Percentiles rank a stretch among this genome's conserved stretches.
phyloP scores from a whole-genome alignment of 805 yeast genomes.

The Danielozyma ontarioensis region DNA sequence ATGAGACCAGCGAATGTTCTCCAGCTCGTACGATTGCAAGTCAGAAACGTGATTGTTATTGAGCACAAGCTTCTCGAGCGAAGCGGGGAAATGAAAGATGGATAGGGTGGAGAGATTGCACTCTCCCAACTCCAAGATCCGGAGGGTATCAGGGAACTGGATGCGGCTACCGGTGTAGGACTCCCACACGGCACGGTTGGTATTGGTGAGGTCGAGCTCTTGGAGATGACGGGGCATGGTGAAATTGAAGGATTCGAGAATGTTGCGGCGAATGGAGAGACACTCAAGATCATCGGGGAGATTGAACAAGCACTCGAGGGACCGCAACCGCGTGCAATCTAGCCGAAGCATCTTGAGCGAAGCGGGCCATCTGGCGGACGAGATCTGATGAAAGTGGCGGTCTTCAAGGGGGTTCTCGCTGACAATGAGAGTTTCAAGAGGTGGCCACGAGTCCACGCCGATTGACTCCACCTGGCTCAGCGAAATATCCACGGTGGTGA shows the following conservation, averaged over 20 bases:
- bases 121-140: slow-evolving; percentile 17
- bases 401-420: slow-evolving; percentile 17
- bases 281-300: slow-evolving; percentile 17
- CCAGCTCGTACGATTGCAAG: slow-evolving; percentile 14
- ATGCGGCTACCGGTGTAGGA: slow-evolving; percentile 9
- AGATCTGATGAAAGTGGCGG: slow-evolving; percentile 10
- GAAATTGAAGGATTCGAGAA: slow-evolving; percentile 18
- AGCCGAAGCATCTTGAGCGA: slow-evolving; percentile 15
- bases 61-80: slow-evolving; percentile 16
- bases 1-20: slow-evolving; percentile 17
- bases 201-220: slow-evolving; percentile 11
- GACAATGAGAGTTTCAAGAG: slow-evolving; percentile 18
- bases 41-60: slow-evolving; percentile 20
- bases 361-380: slow-evolving; percentile 19
- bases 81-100: slow-evolving; percentile 18
- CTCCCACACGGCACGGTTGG: slow-evolving; percentile 1
- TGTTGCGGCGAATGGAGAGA: slow-evolving; percentile 7
- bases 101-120: slow-evolving; percentile 16
- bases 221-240: slow-evolving; percentile 20
- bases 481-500: slow-evolving; percentile 27
- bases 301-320: slow-evolving; percentile 10
- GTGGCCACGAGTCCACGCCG: slow-evolving; percentile 19
- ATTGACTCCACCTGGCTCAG: slow-evolving; percentile 14
- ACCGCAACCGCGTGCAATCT: slow-evolving; percentile 17
- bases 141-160: slow-evolving; percentile 16